These are phyloP conservation scores for Chytriomyces sp. DNA, from an alignment of 192 early-diverging fungal genomes.

Conservation along the genomic window DNA sequence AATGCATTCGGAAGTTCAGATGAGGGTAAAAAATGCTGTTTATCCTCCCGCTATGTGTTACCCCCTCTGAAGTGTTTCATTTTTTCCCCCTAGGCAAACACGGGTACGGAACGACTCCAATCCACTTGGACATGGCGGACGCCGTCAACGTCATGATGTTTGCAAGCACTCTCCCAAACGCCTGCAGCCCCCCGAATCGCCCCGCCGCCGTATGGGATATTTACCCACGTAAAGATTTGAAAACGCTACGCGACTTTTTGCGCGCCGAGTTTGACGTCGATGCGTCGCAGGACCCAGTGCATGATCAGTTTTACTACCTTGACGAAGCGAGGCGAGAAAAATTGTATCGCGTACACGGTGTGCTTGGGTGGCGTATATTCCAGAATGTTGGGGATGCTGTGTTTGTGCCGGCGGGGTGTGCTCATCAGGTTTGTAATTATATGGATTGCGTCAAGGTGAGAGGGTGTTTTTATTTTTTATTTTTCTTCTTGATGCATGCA, in stretches of 20 bases:
- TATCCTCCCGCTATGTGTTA: too few relatives aligned
- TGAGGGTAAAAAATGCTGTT: constrained; percentile 1
- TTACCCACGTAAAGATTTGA: constrained; percentile 50
- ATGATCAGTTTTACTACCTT: constrained; percentile 72
- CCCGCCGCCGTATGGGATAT: constrained; percentile 71
- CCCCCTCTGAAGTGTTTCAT: too few relatives aligned
- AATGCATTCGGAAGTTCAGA: constrained; percentile 68
- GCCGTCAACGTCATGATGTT: constrained; percentile 82
- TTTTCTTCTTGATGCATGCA: constrained; percentile 21
- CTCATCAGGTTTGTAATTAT: constrained; percentile 31
- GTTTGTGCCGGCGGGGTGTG: constrained; percentile 75
- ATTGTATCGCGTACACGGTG: constrained; percentile 46
- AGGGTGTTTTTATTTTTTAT: too few relatives aligned
- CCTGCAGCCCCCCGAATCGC: not conserved
- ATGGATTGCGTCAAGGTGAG: constrained; percentile 32
- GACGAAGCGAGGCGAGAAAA: constrained; percentile 45
- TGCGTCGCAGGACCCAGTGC: constrained; percentile 59
- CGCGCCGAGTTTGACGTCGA: not conserved
- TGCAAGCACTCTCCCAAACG: constrained; percentile 5
- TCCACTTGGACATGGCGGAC: constrained; percentile 81
- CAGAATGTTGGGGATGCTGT: constrained; percentile 77
- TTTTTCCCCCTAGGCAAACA: constrained; percentile 31
- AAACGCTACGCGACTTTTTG: constrained; percentile 37
- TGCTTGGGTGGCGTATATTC: constrained; percentile 60
- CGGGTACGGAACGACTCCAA: constrained; percentile 70